phyloP scores from a whole-genome alignment of 768 basidiomycete genomes.

The Russula compacta region DNA sequence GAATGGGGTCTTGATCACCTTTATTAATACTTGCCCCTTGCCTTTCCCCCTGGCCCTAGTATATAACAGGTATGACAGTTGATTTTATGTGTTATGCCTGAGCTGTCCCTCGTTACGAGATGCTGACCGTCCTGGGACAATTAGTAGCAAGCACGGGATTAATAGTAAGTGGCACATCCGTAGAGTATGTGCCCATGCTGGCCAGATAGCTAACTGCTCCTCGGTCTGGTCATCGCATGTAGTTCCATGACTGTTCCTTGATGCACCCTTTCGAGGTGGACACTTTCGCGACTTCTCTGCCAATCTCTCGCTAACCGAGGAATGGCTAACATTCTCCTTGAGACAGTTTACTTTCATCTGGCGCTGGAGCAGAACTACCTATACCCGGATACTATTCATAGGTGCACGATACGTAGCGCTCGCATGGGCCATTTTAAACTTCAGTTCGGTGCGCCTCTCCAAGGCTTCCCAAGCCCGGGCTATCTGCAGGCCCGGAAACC shows the following conservation, averaged over 20 bases:
- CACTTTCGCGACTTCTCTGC: too few species aligned
- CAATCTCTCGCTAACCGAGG: background rate
- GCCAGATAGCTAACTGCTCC: background rate
- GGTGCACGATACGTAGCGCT: constrained; percentile 12
- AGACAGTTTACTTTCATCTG: constrained; percentile 3
- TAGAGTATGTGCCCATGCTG: background rate
- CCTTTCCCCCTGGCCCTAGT: background rate
- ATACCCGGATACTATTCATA: constrained; percentile 2
- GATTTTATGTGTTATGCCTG: background rate
- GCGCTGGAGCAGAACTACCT: background rate
- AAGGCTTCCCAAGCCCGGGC: too few species aligned
- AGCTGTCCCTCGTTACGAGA: background rate
- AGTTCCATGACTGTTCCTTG: constrained; percentile 16
- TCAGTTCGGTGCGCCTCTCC: constrained; percentile 1
- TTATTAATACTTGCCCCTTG: too few species aligned
- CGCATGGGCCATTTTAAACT: background rate
- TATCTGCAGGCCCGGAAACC: too few species aligned
- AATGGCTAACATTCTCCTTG: background rate
- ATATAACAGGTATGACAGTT: background rate
- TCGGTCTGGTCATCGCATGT: background rate
- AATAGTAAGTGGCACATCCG: background rate
- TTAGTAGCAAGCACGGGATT: constrained; percentile 3
- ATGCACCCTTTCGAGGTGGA: constrained; percentile 5
- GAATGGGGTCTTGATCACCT: background rate
- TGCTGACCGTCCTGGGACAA: background rate